A percentile compares a stretch with the other conserved stretches of the same genome.
Conservation (phyloP, 1,284 basidiomycete species). For the Cryptococcus sp. region DNA sequence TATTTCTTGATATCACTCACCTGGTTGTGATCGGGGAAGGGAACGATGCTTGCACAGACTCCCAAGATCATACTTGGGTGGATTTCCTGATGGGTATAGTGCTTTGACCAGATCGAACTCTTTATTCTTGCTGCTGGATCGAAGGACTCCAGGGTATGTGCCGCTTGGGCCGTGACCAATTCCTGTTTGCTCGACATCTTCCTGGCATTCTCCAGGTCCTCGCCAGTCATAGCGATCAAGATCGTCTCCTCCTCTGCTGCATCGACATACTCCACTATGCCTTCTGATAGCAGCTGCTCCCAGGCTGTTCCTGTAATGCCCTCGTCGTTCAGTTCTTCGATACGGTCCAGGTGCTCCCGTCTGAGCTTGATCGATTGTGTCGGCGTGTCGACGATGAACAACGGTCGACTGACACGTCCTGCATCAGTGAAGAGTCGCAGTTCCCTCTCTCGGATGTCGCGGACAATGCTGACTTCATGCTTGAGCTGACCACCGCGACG, state of each 20-base stretch:
- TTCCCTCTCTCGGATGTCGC: slow-evolving; percentile 95
- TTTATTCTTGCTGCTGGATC: slow-evolving; percentile 88
- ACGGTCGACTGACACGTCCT: slow-evolving; percentile 91
- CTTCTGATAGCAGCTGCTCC: slow-evolving; percentile 80
- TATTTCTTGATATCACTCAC: slow-evolving; percentile 56
- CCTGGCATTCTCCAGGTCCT: slow-evolving; percentile 82
- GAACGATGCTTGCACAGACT: slow-evolving; percentile 97
- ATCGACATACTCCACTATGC: slow-evolving; percentile 92
- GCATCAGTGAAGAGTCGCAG: slow-evolving; percentile 94
- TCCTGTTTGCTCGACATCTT: slow-evolving; percentile 33
- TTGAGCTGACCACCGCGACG: slow-evolving; percentile 94
- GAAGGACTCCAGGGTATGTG: slow-evolving; percentile 59
- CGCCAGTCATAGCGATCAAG: slow-evolving; percentile 98
- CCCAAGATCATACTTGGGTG: slow-evolving; percentile 99
- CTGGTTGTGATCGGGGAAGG: slow-evolving; percentile 99
- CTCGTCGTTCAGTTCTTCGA: slow-evolving; percentile 56
- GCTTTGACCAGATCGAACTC: slow-evolving; percentile 74
- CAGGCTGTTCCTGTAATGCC: slow-evolving; percentile 67
- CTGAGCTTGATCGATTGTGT: slow-evolving; percentile 69
- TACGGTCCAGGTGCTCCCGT: slow-evolving; percentile 74
- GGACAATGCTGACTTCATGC: slow-evolving; percentile 92
- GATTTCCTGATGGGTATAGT: slow-evolving; percentile 99
- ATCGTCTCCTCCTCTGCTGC: slow-evolving; percentile 99
- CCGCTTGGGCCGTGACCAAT: slow-evolving; percentile 55
- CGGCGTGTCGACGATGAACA: slow-evolving; percentile 95